Conservation (phyloP, 2,329 filamentous ascomycete genomes). For the Calycina herbarum region DNA sequence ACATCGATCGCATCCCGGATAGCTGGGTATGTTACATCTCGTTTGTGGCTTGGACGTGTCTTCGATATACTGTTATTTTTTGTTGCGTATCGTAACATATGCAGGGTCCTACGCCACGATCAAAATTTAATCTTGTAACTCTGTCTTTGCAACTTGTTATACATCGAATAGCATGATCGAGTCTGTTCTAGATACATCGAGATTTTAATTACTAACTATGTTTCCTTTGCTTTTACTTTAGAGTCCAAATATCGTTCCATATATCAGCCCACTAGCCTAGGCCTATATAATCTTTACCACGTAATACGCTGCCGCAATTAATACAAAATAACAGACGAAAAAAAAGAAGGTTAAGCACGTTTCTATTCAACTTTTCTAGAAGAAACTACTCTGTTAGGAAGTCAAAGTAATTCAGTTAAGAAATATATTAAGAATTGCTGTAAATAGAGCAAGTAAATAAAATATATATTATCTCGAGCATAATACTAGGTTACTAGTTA, state of each 20-base stretch:
- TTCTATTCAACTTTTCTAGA: not conserved
- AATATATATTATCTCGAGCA: constrained; percentile 1
- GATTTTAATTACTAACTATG: constrained; percentile 8
- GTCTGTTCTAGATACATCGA: constrained; percentile 2
- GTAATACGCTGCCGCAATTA: not conserved
- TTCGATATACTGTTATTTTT: constrained; percentile 4
- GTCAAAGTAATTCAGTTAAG: constrained; percentile 1
- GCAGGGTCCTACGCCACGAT: constrained; percentile 1
- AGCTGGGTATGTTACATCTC: constrained; percentile 1
- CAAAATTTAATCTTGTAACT: constrained; percentile 5
- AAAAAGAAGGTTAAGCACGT: not conserved
- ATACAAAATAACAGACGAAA: not conserved
- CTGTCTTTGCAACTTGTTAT: constrained; percentile 1
- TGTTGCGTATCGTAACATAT: not conserved
- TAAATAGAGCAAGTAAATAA: constrained; percentile 5
- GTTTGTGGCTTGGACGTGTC: not conserved
- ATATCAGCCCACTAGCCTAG: too few species aligned
- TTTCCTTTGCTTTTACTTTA: constrained; percentile 7
- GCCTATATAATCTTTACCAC: too few species aligned
- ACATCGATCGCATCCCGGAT: not conserved
- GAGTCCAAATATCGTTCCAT: too few species aligned
- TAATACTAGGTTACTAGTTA: constrained; percentile 9
- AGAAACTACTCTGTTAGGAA: not conserved
- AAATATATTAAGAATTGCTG: constrained; percentile 1
- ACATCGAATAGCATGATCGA: not conserved